Evolutionary conservation across 768 basidiomycete genomes (phyloP), one percentile per base, ranked within the genome.

Genomic region (Rhodotorula taiwanensis): DNA sequence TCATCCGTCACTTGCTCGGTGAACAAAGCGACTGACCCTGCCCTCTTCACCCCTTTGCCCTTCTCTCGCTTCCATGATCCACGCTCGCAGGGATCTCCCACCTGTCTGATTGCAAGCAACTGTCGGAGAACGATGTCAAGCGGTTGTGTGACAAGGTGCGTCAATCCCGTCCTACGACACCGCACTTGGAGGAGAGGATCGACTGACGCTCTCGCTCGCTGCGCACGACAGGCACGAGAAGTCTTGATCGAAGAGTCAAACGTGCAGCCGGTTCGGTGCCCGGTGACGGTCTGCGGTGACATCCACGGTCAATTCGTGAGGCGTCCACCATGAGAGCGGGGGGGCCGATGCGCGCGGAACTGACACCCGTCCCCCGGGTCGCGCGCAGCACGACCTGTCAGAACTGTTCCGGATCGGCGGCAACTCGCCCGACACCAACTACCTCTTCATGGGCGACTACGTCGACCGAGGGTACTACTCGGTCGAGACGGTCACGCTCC

Each of bases 381-480:
- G 36, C 20, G 21, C 15, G 0, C 80, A 99, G 94, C 95, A 99
- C 79, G 95, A 99, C 80, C 87, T 99, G 58, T 94, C 92, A 61
- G 95, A 99, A 76, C 86, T 98, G 45, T 97, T 99, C 79, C 86
- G 93, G 58, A 97, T 98, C 75, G 95, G 95, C 56, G 95, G 95
- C 53, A 94, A 95, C 79, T 94, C 90, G 20, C 95, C 95, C 48
- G 92, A 95, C 78, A 99, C 95, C 70, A 99, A 97, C 79, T 99
- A 99, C 77, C 87, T 99, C 73, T 99, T 98, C 81, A 99, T 99
- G 95, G 95, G 95, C 33, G 95, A 99, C 81, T 99, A 97, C 76
- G 95, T 98, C 72, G 95, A 97, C 80, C 71, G 93, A 74, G 94
- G 94, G 25, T 99, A 97, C 81, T 98, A 97, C 79, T 95, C 92